Conservation (phyloP, 306 rosid species). For the Vachellia pachyceras region DNA sequence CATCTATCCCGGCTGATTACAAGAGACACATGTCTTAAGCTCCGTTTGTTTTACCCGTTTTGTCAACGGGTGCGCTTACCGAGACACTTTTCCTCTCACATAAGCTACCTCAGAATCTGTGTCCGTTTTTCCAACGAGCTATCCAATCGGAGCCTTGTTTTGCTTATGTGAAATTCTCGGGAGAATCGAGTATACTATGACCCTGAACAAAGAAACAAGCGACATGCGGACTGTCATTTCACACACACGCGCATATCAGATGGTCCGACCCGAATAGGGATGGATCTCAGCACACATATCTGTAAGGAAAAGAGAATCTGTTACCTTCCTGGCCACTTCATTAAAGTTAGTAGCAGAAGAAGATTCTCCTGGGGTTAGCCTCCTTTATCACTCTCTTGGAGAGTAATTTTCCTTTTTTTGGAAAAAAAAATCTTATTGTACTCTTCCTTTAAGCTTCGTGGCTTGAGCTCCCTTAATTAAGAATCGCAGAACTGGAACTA, state of each 20-base stretch:
- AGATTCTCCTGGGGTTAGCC: constrained; percentile 65
- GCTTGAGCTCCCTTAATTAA: constrained; percentile 84
- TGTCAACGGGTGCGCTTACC: too few relatives aligned
- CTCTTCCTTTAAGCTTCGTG: constrained; percentile 69
- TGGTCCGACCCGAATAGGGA: constrained; percentile 37
- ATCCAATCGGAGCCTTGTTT: too few relatives aligned
- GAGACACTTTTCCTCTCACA: too few relatives aligned
- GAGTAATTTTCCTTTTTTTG: constrained; percentile 18
- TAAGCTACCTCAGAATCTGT: too few relatives aligned
- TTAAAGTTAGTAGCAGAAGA: constrained; percentile 78
- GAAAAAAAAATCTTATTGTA: neutral
- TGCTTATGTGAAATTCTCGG: constrained; percentile 35
- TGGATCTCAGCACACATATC: constrained; percentile 39
- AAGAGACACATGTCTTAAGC: too few relatives aligned
- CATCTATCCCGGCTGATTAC: too few relatives aligned
- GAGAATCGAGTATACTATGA: constrained; percentile 31
- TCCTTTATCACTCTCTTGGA: constrained; percentile 69
- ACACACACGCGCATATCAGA: too few relatives aligned
- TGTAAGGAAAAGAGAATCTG: constrained; percentile 67
- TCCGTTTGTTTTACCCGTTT: too few relatives aligned
- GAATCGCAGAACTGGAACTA: constrained; percentile 91
- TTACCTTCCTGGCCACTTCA: constrained; percentile 99
- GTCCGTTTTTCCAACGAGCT: too few relatives aligned
- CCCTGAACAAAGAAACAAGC: constrained; percentile 9
- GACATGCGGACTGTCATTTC: neutral